Evolutionary conservation across 2,329 filamentous ascomycete genomes (phyloP), one percentile per base, ranked within the genome.

Genomic region (Magnaporthiopsis poae): DNA sequence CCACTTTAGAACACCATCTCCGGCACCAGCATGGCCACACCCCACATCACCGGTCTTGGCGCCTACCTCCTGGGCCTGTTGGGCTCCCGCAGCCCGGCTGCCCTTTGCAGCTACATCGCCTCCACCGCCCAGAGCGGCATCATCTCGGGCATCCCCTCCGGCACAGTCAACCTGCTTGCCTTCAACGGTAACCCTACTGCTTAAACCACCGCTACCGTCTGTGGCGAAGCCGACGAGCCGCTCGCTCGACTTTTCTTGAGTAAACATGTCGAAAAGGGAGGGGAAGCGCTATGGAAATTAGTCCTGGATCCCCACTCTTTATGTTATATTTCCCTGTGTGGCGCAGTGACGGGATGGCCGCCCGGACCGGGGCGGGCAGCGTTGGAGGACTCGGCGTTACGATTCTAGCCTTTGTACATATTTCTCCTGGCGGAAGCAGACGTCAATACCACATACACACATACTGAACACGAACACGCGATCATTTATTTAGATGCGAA

Each of bases 101-200:
- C 77, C 13, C 80, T 87, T 29, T 80, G 79, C 71, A 63, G 73
- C 66, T 80, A 80, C 70, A 80, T 87, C 69, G 72, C 76, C 70
- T 71, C 74, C 64, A 76, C 81, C 39, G 75, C 78, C 56, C 76
- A 76, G 67, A 77, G 76, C 68, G 76, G 76, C 66, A 76, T 78
- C 69, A 75, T 82, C 66, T 74, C 74, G 60, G 74, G 73, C 68
- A 68, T 82, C 1, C 78, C 77, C 65, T 75, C 71, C 68, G 76
- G 79, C 69, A 84, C 81, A 65, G 71, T 73, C 71, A 86, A 87
- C 78, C 71, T 77, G 67, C 77, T 88, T 65, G 82, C 81, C 67
- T 86, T 84, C 77, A 87, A 87, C 76, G 82, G 82, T 68, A 56
- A 56, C 46, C 46, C 46, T 8, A 7, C 46, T 56, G 46, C 46